phyloP scores from a whole-genome alignment of 805 yeast genomes.

The Zygoascus flipseniorum region DNA sequence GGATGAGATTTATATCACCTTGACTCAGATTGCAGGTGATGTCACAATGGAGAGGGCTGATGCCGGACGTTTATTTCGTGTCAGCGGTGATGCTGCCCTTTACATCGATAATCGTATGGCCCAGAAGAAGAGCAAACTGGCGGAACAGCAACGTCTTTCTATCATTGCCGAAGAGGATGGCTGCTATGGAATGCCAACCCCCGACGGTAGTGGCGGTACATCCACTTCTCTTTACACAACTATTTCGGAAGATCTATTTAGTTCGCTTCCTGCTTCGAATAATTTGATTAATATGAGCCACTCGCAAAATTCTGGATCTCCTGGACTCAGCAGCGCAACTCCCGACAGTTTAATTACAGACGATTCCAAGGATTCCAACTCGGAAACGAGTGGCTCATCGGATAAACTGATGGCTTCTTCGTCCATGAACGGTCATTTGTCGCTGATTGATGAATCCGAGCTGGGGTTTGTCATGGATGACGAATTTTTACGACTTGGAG shows the following conservation, averaged over 20 bases:
- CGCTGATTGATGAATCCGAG: conserved; percentile 14
- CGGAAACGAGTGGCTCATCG: background rate
- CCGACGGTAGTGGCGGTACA: background rate
- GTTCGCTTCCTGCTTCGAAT: no score
- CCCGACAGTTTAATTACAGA: conserved; percentile 1
- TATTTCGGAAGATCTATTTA: background rate
- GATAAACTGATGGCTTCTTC: background rate
- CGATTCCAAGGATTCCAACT: background rate
- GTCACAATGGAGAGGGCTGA: conserved; percentile 20
- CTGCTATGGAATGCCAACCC: background rate
- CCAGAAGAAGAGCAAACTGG: conserved; percentile 15
- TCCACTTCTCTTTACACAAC: background rate
- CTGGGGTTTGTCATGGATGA: conserved; percentile 13
- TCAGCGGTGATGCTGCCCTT: conserved; percentile 27
- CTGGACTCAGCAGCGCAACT: background rate
- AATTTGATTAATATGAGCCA: background rate
- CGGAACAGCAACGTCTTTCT: conserved; percentile 15
- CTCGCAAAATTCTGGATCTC: background rate
- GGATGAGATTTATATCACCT: conserved; percentile 25
- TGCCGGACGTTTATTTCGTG: conserved; percentile 24
- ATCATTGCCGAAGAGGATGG: conserved; percentile 3
- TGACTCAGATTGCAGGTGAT: conserved; percentile 23
- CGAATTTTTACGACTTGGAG: background rate
- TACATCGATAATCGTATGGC: conserved; percentile 20
- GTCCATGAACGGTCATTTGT: background rate